Evolutionary conservation across 192 early-diverging fungal genomes (phyloP).

Genomic region (Backusella australiensis): DNA sequence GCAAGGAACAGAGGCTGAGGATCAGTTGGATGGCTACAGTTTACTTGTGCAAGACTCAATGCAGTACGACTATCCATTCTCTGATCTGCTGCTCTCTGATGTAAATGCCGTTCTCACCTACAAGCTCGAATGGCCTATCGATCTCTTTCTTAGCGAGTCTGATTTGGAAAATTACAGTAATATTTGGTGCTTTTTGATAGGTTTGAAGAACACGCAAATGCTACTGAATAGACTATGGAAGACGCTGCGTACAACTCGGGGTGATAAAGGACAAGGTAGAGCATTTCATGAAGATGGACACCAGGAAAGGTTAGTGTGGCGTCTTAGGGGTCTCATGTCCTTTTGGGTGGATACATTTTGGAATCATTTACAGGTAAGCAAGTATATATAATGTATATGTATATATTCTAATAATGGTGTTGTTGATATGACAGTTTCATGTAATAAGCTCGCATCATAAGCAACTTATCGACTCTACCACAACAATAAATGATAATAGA

Average conservation of each 20-base stretch:
- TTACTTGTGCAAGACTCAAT: slow-evolving; percentile 10
- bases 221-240: slow-evolving; percentile 46
- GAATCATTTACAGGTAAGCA: slow-evolving; percentile 66
- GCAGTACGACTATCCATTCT: slow-evolving; percentile 29
- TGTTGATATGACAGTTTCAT: slow-evolving; percentile 2
- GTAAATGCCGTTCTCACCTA: slow-evolving; percentile 55
- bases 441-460: slow-evolving; percentile 21
- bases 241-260: slow-evolving; percentile 13
- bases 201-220: slow-evolving; percentile 55
- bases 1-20: slow-evolving; percentile 39
- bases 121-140: slow-evolving; percentile 63
- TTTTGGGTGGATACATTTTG: slow-evolving; percentile 73
- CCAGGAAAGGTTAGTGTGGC: slow-evolving; percentile 45
- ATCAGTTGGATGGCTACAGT: slow-evolving; percentile 19
- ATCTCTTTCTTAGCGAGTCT: slow-evolving; percentile 58
- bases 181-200: slow-evolving; percentile 62
- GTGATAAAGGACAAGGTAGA: neutral
- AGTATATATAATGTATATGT: neutral
- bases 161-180: slow-evolving; percentile 61
- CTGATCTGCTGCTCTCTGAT: slow-evolving; percentile 49
- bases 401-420: neutral
- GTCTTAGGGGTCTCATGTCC: slow-evolving; percentile 56
- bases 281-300: slow-evolving; percentile 11
- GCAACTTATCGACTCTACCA: neutral
- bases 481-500: neutral